Evolutionary conservation across 1,139 yeast genomes (phyloP).

Genomic region (Nakaseomyces kungkrabaensis): DNA sequence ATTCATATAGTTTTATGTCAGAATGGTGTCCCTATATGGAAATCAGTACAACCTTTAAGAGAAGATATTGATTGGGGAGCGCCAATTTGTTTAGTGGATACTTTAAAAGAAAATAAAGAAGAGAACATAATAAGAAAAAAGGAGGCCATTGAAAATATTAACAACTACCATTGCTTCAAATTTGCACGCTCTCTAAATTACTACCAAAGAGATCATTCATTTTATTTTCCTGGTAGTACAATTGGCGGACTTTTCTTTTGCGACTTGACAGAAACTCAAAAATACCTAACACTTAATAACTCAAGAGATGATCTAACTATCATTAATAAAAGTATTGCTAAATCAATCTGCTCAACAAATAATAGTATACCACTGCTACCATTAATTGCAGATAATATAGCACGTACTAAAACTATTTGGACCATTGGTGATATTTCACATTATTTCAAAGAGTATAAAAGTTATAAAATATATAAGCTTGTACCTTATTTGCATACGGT

Average conservation of each 20-base stretch:
- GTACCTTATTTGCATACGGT: constrained; percentile 55
- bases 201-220: constrained; percentile 38
- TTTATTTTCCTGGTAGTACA: constrained; percentile 50
- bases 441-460: background rate
- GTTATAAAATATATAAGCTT: constrained; percentile 30
- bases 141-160: constrained; percentile 13
- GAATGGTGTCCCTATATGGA: constrained; percentile 43
- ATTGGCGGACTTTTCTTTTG: constrained; percentile 63
- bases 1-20: constrained; percentile 46
- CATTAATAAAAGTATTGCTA: constrained; percentile 10
- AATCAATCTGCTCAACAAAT: constrained; percentile 30
- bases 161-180: constrained; percentile 44
- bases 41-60: constrained; percentile 32
- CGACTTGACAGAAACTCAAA: constrained; percentile 30
- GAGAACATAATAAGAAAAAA: constrained; percentile 7
- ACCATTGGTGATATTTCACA: background rate
- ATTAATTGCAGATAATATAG: constrained; percentile 47
- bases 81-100: constrained; percentile 40
- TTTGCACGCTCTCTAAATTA: constrained; percentile 56
- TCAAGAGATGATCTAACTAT: background rate
- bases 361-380: constrained; percentile 45
- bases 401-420: constrained; percentile 26
- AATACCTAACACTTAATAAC: constrained; percentile 24
- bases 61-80: constrained; percentile 43
- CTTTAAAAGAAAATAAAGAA: constrained; percentile 4